These are phyloP conservation scores for Ascochyta clinopodiicola DNA, from an alignment of 2,329 filamentous ascomycete genomes.

Conservation along the genomic window DNA sequence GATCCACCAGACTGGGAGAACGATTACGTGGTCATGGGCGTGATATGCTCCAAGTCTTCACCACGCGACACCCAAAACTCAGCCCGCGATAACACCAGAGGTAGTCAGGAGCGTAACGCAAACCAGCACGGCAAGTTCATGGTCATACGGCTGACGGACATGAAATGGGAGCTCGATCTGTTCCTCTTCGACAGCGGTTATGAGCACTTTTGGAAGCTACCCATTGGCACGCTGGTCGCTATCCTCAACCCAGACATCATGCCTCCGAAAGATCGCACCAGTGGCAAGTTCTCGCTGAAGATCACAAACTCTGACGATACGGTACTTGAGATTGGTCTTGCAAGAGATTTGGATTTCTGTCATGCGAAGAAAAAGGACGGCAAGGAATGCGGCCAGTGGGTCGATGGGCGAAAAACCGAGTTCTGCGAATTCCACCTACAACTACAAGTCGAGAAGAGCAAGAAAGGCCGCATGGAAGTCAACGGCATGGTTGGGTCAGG, in stretches of 20 bases:
- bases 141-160: conserved; percentile 84
- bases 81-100: conserved; percentile 50
- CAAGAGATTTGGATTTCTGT: conserved; percentile 88
- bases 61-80: conserved; percentile 68
- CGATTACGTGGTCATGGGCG: conserved; percentile 87
- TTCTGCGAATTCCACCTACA: conserved; percentile 95
- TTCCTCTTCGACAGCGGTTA: conserved; percentile 93
- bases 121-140: conserved; percentile 83
- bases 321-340: conserved; percentile 84
- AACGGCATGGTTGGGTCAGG: conserved; percentile 69
- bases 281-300: conserved; percentile 83
- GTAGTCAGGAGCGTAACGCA: conserved; percentile 56
- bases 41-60: conserved; percentile 87
- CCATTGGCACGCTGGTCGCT: conserved; percentile 86
- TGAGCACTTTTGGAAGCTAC: conserved; percentile 91
- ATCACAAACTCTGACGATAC: conserved; percentile 87
- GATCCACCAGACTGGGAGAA: conserved; percentile 80
- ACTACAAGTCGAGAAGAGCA: conserved; percentile 74
- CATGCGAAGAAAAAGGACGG: conserved; percentile 86
- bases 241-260: conserved; percentile 91
- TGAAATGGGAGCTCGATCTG: conserved; percentile 89
- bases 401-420: conserved; percentile 86
- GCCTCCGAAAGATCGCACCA: conserved; percentile 81
- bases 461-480: conserved; percentile 75
- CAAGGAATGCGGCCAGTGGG: conserved; percentile 78